phyloP scores from a whole-genome alignment of 2,329 filamentous ascomycete genomes.

The Akanthomyces uredinophilus region DNA sequence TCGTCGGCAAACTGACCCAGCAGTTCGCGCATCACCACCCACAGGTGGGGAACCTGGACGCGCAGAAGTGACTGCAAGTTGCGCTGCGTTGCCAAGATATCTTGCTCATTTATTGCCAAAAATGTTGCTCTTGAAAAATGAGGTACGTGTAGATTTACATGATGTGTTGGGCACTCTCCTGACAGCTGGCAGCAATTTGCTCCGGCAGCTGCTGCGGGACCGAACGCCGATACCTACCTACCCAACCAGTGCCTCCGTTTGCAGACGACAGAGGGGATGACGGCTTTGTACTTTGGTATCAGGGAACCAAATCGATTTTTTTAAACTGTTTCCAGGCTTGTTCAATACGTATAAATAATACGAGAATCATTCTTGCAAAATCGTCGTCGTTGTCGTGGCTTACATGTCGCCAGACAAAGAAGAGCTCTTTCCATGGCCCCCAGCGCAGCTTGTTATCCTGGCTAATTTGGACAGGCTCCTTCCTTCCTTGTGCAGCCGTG shows the following conservation, averaged over 20 bases:
- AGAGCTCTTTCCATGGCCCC: neutral
- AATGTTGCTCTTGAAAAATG: neutral
- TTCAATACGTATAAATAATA: neutral
- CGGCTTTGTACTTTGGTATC: neutral
- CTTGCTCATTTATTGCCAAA: neutral
- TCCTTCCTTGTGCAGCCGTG: neutral
- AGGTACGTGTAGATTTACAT: neutral
- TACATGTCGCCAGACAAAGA: neutral
- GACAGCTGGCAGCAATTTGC: neutral
- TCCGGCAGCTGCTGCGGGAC: constrained; percentile 4
- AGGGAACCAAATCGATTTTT: neutral
- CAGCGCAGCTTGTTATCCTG: neutral
- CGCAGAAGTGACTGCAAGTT: neutral
- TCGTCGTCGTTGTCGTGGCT: neutral
- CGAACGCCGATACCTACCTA: neutral
- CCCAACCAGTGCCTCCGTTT: neutral
- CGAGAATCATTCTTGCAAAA: neutral
- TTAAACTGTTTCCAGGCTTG: neutral
- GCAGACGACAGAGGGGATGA: neutral
- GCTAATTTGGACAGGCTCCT: neutral
- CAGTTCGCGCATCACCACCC: neutral
- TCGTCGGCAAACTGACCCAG: neutral
- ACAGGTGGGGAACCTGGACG: neutral
- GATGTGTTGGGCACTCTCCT: neutral
- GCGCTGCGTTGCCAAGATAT: neutral